Evolutionary conservation across 2,329 filamentous ascomycete genomes (phyloP), one percentile per base, ranked within the genome.

Genomic region (Hypoxylon sp.): DNA sequence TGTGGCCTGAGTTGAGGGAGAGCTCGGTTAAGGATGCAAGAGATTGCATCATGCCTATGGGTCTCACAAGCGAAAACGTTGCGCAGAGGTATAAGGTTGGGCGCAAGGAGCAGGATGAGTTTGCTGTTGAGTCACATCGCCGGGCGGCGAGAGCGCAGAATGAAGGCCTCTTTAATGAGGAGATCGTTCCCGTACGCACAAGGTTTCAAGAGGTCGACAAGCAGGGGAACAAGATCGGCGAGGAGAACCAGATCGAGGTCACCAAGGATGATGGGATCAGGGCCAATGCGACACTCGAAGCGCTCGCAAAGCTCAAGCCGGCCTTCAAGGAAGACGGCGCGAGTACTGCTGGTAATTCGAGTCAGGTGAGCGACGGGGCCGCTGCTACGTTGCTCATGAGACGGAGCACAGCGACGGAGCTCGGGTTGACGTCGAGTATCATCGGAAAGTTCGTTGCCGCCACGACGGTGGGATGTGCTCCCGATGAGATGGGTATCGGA

Each of bases 1-100:
- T 93, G 9, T 97, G 93, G 93, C 89, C 91, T 0, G 89, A 86
- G 54, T 81, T 97, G 65, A 87, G 83, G 72, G 85, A 90, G 1
- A 89, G 85, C 2, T 79, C 81, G 1, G 85, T 86, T 8, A 85
- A 90, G 74, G 90, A 96, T 68, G 91, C 92, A 2, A 82, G 86
- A 43, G 94, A 97, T 77, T 97, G 94, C 77, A 88, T 97, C 76
- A 96, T 97, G 94, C 88, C 90, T 71, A 97, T 97, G 94, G 94
- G 94, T 0, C 80, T 95, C 63, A 97, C 94, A 11, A 90, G 89
- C 4, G 94, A 97, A 83, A 97, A 97, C 73, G 93, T 97, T 0
- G 93, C 94, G 0, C 81, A 84, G 72, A 82, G 94, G 48, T 96
- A 97, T 75, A 87, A 87, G 8, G 87, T 97, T 23, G 85, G 81